These are phyloP conservation scores for Stipa capillata DNA, from an alignment of 176 grass and related monocot genomes.

Conservation along the genomic window DNA sequence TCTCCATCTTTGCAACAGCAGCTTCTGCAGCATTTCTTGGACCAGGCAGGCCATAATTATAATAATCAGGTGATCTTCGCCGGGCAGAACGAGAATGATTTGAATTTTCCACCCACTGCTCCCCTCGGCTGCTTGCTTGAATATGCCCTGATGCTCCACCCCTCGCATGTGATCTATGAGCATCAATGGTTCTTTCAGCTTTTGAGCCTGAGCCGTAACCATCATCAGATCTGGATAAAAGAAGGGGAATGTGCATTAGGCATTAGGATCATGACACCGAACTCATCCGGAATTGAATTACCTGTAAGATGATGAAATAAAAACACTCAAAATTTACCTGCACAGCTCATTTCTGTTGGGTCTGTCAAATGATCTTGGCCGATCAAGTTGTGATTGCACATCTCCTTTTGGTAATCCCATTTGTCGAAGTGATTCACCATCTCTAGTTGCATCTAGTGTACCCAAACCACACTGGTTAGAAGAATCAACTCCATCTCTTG, in stretches of 20 bases:
- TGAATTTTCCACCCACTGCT: constrained; percentile 57
- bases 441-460: constrained; percentile 22
- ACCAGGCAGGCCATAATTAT: constrained; percentile 43
- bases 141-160: constrained; percentile 21
- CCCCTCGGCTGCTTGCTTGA: constrained; percentile 30
- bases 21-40: constrained; percentile 89
- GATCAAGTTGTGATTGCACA: constrained; percentile 24
- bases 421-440: constrained; percentile 9
- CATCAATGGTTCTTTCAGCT: constrained; percentile 36
- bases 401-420: constrained; percentile 35
- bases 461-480: constrained; percentile 18
- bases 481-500: constrained; percentile 31
- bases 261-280: background rate
- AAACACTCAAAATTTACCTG: constrained; percentile 51
- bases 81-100: constrained; percentile 32
- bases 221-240: constrained; percentile 62
- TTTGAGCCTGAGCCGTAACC: constrained; percentile 37
- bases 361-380: constrained; percentile 41
- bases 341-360: constrained; percentile 34
- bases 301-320: constrained; percentile 5
- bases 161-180: constrained; percentile 28
- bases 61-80: constrained; percentile 51
- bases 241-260: background rate
- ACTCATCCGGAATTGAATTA: background rate
- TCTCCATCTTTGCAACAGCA: constrained; percentile 89